Conservation (phyloP, 257 asterid genomes). For the Hygrophila difformis region DNA sequence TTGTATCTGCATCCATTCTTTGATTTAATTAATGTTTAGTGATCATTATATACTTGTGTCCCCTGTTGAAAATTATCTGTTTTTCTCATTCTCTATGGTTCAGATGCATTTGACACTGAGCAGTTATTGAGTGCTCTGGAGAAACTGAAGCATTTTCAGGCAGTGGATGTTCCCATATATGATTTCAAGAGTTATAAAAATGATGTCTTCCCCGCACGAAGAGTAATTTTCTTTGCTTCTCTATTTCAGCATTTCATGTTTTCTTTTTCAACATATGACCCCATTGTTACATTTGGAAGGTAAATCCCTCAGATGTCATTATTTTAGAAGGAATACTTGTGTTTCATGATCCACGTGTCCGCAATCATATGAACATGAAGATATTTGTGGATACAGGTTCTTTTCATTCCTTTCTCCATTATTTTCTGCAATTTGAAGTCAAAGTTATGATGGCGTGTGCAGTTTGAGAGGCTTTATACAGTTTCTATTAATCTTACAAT, state of each 20-base stretch:
- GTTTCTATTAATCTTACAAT: no score
- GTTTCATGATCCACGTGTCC: slow-evolving; percentile 86
- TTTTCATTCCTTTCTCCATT: slow-evolving; percentile 16
- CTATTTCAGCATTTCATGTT: not conserved
- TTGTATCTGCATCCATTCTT: slow-evolving; percentile 21
- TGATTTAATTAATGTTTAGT: no score
- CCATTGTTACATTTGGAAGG: slow-evolving; percentile 41
- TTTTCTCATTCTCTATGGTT: slow-evolving; percentile 9
- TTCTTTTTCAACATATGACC: slow-evolving; percentile 2
- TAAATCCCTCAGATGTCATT: slow-evolving; percentile 95
- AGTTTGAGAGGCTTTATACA: not conserved
- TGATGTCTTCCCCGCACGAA: slow-evolving; percentile 62
- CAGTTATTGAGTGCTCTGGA: slow-evolving; percentile 65
- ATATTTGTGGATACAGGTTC: slow-evolving; percentile 97
- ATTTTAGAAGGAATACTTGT: slow-evolving; percentile 96
- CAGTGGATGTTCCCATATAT: slow-evolving; percentile 92
- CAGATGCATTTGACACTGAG: slow-evolving; percentile 88
- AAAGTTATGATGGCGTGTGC: not conserved
- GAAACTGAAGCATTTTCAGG: slow-evolving; percentile 65
- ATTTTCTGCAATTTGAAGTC: no score
- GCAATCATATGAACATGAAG: slow-evolving; percentile 90
- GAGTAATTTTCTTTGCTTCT: slow-evolving; percentile 40
- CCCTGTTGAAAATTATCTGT: slow-evolving; percentile 12
- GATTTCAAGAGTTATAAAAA: slow-evolving; percentile 84
- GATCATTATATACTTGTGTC: slow-evolving; percentile 9